Percentiles rank a stretch among this genome's conserved stretches.
Conservation (phyloP, 768 basidiomycete species). For the Termitomyces sp. region DNA sequence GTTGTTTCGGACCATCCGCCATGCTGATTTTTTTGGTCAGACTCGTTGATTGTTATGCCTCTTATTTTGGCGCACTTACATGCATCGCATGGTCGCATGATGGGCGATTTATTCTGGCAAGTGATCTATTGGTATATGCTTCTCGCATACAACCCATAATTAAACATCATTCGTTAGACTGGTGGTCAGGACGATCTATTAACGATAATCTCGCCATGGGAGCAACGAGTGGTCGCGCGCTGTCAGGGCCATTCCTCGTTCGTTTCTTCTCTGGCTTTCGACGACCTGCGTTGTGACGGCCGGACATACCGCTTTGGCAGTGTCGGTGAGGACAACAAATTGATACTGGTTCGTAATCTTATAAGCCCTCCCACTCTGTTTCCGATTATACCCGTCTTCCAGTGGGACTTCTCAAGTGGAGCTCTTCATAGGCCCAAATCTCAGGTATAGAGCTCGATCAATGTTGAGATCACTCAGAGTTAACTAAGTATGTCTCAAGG, state of each 20-base stretch:
- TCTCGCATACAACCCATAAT: background rate
- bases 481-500: constrained; percentile 20
- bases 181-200: constrained; percentile 97
- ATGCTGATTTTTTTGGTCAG: constrained; percentile 30
- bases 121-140: background rate
- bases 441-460: constrained; percentile 30
- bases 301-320: constrained; percentile 93
- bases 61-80: constrained; percentile 90
- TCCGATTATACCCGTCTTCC: constrained; percentile 9
- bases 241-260: constrained; percentile 98
- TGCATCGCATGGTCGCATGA: constrained; percentile 96
- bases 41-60: constrained; percentile 89
- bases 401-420: constrained; percentile 96
- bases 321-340: constrained; percentile 94
- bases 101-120: constrained; percentile 84
- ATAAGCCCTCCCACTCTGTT: background rate
- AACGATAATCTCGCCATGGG: constrained; percentile 92
- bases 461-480: background rate
- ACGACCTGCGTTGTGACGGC: constrained; percentile 82
- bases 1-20: background rate
- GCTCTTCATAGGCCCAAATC: constrained; percentile 85
- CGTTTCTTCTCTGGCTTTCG: constrained; percentile 85
- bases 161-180: constrained; percentile 52
- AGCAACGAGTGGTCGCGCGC: constrained; percentile 88
- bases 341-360: constrained; percentile 64